Evolutionary conservation across 495 filamentous ascomycete species (phyloP), one percentile per base, ranked within the genome.

Genomic region (Platismatia glauca): DNA sequence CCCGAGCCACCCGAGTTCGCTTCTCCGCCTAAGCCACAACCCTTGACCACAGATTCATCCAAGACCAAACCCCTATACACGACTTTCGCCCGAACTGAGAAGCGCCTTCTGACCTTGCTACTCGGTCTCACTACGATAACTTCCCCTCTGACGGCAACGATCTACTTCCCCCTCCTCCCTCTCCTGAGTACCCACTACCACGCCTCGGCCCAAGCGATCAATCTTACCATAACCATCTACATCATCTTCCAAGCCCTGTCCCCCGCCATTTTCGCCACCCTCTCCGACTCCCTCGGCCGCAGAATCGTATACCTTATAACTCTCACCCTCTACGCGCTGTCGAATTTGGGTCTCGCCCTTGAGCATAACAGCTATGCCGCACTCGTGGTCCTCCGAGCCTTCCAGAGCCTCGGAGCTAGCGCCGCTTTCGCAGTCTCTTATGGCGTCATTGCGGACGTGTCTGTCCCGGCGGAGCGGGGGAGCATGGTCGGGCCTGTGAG

Each of bases 401-500:
- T 78, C 38, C 74, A 78, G 66, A 72, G 72, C 55, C 48, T 74
- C 8, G 76, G 76, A 9, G 70, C 68, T 52, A 72, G 68, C 55
- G 73, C 69, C 3, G 72, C 68, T 0, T 61, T 72, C 8, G 68
- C 72, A 0, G 61, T 78, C 24, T 60, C 63, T 0, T 70, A 69
- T 56, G 72, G 68, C 11, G 64, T 75, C 13, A 70, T 74, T 3
- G 72, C 71, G 24, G 76, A 78, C 61, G 61, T 73, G 8, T 65
- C 59, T 27, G 69, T 71, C 24, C 65, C 68, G 8, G 31, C 64
- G 11, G 75, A 78, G 62, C 57, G 76, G 20, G 76, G 76, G 2
- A 64, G 57, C 6, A 74, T 75, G 50, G 62, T 78, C 7, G 73
- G 68, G 0, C 74, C 66, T 4, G 67, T 72, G 22, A 52, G 63